Percentiles rank a stretch among this genome's conserved stretches.
These are phyloP conservation scores for Saccharum hybrid DNA, from an alignment of 202 grass and related monocot genomes.

Conservation along the genomic window DNA sequence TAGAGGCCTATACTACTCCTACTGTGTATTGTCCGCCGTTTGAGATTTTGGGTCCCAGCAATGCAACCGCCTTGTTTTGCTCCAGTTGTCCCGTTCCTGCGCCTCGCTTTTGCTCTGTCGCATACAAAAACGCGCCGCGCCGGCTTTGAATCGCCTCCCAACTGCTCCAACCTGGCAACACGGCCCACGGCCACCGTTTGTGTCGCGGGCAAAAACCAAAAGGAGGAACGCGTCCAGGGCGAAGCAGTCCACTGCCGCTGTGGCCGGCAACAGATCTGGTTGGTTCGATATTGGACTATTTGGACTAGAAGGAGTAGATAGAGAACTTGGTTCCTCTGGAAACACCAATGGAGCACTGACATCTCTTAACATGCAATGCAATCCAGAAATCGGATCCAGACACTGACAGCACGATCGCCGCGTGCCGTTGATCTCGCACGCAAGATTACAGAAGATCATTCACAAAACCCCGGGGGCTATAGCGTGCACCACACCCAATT, in stretches of 20 bases:
- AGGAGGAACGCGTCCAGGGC: neutral
- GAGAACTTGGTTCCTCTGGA: neutral
- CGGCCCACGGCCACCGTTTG: neutral
- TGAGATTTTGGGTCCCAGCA: conserved; percentile 7
- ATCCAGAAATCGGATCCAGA: neutral
- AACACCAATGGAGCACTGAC: neutral
- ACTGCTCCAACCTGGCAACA: conserved; percentile 14
- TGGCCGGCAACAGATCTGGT: conserved; percentile 13
- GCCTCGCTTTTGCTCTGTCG: conserved; percentile 29
- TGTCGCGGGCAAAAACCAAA: neutral
- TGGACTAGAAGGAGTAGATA: neutral
- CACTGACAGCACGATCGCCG: neutral
- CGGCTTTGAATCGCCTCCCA: conserved; percentile 44
- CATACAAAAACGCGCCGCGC: conserved; percentile 14
- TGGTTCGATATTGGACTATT: neutral
- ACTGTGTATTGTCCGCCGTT: conserved; percentile 23
- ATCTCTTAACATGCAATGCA: neutral
- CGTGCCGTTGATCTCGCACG: neutral
- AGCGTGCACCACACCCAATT: conserved; percentile 22
- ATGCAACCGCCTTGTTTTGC: conserved; percentile 42
- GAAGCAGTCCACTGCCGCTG: conserved; percentile 30
- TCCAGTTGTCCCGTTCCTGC: conserved; percentile 45
- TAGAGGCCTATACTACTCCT: neutral
- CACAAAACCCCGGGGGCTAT: conserved; percentile 31
- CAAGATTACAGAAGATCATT: conserved; percentile 25